Conservation (phyloP, 805 yeast genomes). For the Zygosaccharomyces siamensis region DNA sequence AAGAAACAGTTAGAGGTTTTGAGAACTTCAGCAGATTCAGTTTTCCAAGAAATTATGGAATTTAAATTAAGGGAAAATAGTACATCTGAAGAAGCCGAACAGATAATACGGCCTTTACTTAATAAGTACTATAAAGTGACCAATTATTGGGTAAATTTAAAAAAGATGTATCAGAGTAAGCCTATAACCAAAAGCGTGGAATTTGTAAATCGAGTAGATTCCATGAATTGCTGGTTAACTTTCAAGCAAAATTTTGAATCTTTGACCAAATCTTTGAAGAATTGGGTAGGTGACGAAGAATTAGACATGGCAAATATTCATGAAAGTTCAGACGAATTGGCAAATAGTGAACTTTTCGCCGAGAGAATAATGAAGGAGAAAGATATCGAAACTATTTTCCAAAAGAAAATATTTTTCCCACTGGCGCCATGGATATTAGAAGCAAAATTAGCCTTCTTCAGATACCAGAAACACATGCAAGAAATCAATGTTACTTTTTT, state of each 20-base stretch:
- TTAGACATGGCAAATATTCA: constrained; percentile 52
- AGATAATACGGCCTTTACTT: constrained; percentile 53
- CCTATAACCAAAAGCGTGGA: constrained; percentile 62
- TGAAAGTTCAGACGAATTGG: constrained; percentile 38
- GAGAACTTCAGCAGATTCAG: constrained; percentile 65
- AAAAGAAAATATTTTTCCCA: constrained; percentile 59
- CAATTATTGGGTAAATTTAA: constrained; percentile 71
- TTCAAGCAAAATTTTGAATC: constrained; percentile 63
- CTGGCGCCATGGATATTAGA: constrained; percentile 79
- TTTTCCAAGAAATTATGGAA: constrained; percentile 61
- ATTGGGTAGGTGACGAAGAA: constrained; percentile 84
- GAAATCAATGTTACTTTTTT: constrained; percentile 71
- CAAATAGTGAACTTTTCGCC: constrained; percentile 68
- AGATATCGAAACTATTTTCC: constrained; percentile 66
- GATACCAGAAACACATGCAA: constrained; percentile 56
- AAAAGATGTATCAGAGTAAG: constrained; percentile 74
- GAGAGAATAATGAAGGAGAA: constrained; percentile 79
- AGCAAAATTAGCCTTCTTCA: constrained; percentile 66
- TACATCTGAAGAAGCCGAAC: constrained; percentile 37
- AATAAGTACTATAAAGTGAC: constrained; percentile 62
- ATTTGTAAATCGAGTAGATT: constrained; percentile 63
- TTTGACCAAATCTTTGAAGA: constrained; percentile 54
- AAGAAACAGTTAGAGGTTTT: constrained; percentile 60
- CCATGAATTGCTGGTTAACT: constrained; percentile 78
- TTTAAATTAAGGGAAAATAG: constrained; percentile 52